Evolutionary conservation across 768 basidiomycete species (phyloP).

Genomic region (Xerocomus spinulosus): DNA sequence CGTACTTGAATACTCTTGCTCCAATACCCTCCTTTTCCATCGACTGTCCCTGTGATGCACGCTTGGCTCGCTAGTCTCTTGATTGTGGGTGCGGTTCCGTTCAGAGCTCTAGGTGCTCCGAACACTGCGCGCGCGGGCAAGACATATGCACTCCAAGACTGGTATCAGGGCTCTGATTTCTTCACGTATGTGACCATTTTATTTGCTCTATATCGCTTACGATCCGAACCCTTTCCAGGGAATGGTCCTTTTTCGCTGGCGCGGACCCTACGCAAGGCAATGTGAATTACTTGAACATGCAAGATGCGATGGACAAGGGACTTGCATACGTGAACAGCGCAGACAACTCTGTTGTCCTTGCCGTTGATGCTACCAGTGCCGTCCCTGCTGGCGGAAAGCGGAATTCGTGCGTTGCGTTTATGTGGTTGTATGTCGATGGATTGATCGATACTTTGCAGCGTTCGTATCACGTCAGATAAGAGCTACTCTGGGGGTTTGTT

Average conservation of each 20-base stretch:
- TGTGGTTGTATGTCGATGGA: neutral
- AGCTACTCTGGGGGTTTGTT: slow-evolving; percentile 60
- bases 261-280: slow-evolving; percentile 66
- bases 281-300: slow-evolving; percentile 53
- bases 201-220: neutral
- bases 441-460: slow-evolving; percentile 32
- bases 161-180: slow-evolving; percentile 46
- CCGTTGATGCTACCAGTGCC: slow-evolving; percentile 51
- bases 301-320: slow-evolving; percentile 44
- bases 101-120: slow-evolving; percentile 32
- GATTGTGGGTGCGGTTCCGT: slow-evolving; percentile 21
- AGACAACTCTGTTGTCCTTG: slow-evolving; percentile 50
- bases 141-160: slow-evolving; percentile 32
- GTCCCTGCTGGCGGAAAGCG: slow-evolving; percentile 50
- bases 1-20: neutral
- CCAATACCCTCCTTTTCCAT: neutral
- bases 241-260: slow-evolving; percentile 58
- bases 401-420: slow-evolving; percentile 34
- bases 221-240: slow-evolving; percentile 32
- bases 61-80: slow-evolving; percentile 23
- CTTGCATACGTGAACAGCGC: slow-evolving; percentile 55
- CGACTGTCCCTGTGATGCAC: slow-evolving; percentile 17
- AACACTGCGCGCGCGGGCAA: slow-evolving; percentile 28
- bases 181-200: slow-evolving; percentile 41
- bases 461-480: slow-evolving; percentile 63